These are phyloP conservation scores for Carallia brachiata DNA, from an alignment of 345 rosid species.

Conservation along the genomic window DNA sequence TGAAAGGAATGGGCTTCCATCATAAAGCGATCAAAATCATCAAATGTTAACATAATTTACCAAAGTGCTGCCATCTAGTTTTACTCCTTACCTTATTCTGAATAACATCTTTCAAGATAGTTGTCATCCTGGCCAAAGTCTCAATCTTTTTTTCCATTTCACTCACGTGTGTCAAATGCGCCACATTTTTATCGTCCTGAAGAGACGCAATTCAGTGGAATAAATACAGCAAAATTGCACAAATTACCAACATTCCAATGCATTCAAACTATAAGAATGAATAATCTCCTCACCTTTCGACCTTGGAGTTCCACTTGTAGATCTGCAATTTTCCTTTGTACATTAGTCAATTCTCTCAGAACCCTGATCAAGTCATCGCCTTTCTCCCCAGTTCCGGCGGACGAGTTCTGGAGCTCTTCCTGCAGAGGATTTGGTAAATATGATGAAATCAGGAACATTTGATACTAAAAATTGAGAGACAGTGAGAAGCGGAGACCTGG, in stretches of 20 bases:
- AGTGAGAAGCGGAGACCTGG: conserved; percentile 42
- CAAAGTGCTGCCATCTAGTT: neutral
- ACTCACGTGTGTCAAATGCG: conserved; percentile 86
- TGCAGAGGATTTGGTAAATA: neutral
- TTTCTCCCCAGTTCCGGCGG: conserved; percentile 53
- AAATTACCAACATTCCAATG: too few species aligned
- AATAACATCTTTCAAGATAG: conserved; percentile 88
- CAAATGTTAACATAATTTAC: neutral
- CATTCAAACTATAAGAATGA: too few species aligned
- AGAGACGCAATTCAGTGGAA: neutral
- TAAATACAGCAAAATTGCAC: too few species aligned
- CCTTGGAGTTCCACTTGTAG: conserved; percentile 98
- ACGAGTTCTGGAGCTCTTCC: conserved; percentile 71
- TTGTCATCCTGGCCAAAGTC: conserved; percentile 78
- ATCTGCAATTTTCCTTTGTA: conserved; percentile 88
- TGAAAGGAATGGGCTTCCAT: neutral
- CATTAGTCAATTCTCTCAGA: conserved; percentile 74
- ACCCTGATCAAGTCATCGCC: conserved; percentile 82
- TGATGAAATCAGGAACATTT: neutral
- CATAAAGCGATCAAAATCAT: neutral
- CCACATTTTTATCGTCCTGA: conserved; percentile 92
- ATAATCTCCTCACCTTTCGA: conserved; percentile 57
- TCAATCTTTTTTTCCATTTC: conserved; percentile 95
- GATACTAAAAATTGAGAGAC: neutral
- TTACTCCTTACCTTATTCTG: conserved; percentile 77